Evolutionary conservation across 257 asterid genomes (phyloP), one percentile per base, ranked within the genome.

Genomic region (Leonotis leonurus): DNA sequence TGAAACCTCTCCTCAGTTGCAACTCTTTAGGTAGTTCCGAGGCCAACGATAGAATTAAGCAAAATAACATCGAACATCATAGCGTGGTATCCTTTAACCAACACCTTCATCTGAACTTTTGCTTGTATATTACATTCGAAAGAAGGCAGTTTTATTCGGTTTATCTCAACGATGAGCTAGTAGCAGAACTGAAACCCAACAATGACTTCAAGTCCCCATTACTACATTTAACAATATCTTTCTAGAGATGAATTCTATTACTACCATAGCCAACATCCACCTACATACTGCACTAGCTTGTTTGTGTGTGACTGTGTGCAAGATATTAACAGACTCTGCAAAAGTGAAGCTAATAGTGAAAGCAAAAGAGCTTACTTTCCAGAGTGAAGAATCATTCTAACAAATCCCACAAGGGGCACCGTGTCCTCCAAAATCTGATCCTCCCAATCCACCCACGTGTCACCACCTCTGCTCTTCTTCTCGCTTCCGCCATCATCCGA

Each of bases 361-460:
- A 29, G 1, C 6, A 48, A 51, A 59, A 39, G 36, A 39, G 17
- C 86, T 75, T 72, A 88, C 97, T 71, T 85, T 76, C 96, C 96
- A 45, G 97, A 83, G 48, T 81, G 95, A 76, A 90, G 96, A 81
- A 90, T 71, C 96, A 85, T 83, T 67, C 95, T 73, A 30, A 81
- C 95, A 53, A 85, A 84, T 0, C 91, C 90, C 45, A 93, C 97
- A 32, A 89, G 90, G 6, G 99, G 99, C 29, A 82, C 94, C 13
- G 99, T 93, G 33, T 85, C 95, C 84, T 81, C 92, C 78, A 93
- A 84, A 80, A 93, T 93, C 83, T 73, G 85, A 70, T 93, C 95
- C 73, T 93, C 99, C 96, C 96, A 89, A 70, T 93, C 96, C 32
- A 93, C 81, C 96, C 88, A 80, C 59, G 75, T 67, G 36, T 71